Conservation (phyloP, 2,329 filamentous ascomycete genomes). For the Gliomastix tumulicola region DNA sequence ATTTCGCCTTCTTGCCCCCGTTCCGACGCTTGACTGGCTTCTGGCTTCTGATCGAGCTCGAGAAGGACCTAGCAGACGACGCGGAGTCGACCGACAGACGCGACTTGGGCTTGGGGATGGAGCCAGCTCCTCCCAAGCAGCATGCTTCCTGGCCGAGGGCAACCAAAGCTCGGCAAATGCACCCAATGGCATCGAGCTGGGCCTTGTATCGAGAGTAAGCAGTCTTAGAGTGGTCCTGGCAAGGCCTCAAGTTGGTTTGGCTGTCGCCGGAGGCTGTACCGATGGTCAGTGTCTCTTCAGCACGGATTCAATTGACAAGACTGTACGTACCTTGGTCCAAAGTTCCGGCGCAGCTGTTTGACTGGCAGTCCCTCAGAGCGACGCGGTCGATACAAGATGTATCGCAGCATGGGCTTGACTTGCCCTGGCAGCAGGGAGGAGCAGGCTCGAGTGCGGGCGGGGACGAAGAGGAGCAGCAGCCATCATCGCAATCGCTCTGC, state of each 20-base stretch:
- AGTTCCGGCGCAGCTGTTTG: neutral
- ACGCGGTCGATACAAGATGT: slow-evolving; percentile 33
- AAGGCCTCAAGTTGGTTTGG: neutral
- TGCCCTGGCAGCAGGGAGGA: slow-evolving; percentile 32
- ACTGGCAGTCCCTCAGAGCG: slow-evolving; percentile 30
- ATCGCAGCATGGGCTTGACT: slow-evolving; percentile 32
- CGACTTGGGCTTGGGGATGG: too few relatives aligned
- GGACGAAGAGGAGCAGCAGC: too few relatives aligned
- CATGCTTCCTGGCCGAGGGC: slow-evolving; percentile 45
- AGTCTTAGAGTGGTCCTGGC: slow-evolving; percentile 19
- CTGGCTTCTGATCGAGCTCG: too few relatives aligned
- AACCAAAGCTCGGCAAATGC: slow-evolving; percentile 45
- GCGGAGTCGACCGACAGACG: too few relatives aligned
- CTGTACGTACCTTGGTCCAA: too few relatives aligned
- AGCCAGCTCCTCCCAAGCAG: too few relatives aligned
- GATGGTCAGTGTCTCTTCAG: neutral
- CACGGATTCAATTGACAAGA: too few relatives aligned
- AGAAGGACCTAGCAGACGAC: slow-evolving; percentile 5
- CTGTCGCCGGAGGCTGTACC: neutral
- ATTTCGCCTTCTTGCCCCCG: too few relatives aligned
- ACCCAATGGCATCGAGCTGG: slow-evolving; percentile 39
- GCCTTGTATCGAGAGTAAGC: slow-evolving; percentile 30
- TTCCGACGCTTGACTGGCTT: too few relatives aligned
- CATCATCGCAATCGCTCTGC: neutral
- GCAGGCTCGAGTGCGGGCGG: too few relatives aligned